Evolutionary conservation across 192 early-diverging fungal genomes (phyloP).

Genomic region (Geosiphon pyriformis): DNA sequence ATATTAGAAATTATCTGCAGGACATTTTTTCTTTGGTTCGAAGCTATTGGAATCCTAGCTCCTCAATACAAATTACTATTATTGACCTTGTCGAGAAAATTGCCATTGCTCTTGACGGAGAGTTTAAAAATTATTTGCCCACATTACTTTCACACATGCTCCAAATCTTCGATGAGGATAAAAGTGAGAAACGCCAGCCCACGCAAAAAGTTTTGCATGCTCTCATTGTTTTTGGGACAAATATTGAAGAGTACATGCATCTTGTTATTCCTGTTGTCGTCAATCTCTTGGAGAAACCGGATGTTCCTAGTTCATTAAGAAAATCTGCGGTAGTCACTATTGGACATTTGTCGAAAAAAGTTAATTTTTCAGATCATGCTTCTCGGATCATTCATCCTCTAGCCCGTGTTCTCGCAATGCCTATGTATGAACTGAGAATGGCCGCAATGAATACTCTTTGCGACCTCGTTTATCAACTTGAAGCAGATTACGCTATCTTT

Average conservation of each 20-base stretch:
- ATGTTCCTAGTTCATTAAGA: conserved; percentile 54
- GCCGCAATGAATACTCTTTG: conserved; percentile 79
- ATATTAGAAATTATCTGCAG: conserved; percentile 80
- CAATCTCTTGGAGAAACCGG: conserved; percentile 68
- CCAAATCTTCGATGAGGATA: conserved; percentile 78
- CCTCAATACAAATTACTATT: conserved; percentile 76
- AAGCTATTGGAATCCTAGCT: conserved; percentile 63
- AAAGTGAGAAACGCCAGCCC: conserved; percentile 57
- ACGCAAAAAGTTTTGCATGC: conserved; percentile 70
- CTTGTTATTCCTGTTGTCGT: conserved; percentile 83
- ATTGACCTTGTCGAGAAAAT: conserved; percentile 83
- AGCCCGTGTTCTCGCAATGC: conserved; percentile 62
- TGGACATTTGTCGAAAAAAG: conserved; percentile 64
- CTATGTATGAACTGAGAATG: conserved; percentile 47
- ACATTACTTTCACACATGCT: conserved; percentile 77
- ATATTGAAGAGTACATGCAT: conserved; percentile 90
- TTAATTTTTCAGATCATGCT: conserved; percentile 80
- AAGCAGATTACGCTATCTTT: conserved; percentile 80
- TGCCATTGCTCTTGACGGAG: conserved; percentile 76
- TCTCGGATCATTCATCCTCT: conserved; percentile 84
- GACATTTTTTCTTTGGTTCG: conserved; percentile 78
- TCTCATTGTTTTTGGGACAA: conserved; percentile 74
- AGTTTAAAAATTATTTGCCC: conserved; percentile 81
- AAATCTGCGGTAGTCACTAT: conserved; percentile 66
- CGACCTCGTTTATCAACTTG: conserved; percentile 76